Conservation (phyloP, 805 yeast genomes). For the Millerago galiae region DNA sequence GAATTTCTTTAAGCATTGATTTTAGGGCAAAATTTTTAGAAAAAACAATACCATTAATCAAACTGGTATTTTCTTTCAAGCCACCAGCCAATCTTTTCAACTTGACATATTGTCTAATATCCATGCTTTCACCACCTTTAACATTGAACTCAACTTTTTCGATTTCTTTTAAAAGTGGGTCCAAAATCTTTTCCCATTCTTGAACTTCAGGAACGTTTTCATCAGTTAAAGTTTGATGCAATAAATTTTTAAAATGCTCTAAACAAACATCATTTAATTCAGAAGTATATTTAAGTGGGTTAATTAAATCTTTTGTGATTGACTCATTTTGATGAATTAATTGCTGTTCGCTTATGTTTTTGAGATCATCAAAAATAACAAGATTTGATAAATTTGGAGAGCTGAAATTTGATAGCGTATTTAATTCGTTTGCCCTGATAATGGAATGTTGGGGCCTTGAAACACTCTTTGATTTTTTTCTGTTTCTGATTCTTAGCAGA, state of each 20-base stretch:
- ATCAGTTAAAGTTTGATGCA: slow-evolving; percentile 57
- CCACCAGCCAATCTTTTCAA: slow-evolving; percentile 84
- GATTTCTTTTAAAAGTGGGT: slow-evolving; percentile 45
- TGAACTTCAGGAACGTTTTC: slow-evolving; percentile 44
- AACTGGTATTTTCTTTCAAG: slow-evolving; percentile 46
- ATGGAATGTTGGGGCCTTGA: slow-evolving; percentile 13
- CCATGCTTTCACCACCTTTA: slow-evolving; percentile 65
- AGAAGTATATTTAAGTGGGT: slow-evolving; percentile 8
- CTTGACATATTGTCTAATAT: slow-evolving; percentile 83
- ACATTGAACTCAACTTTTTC: slow-evolving; percentile 55
- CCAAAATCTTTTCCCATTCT: slow-evolving; percentile 55
- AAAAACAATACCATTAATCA: slow-evolving; percentile 75
- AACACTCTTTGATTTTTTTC: slow-evolving; percentile 39
- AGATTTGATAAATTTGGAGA: slow-evolving; percentile 27
- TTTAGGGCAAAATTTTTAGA: slow-evolving; percentile 78
- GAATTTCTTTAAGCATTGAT: slow-evolving; percentile 60
- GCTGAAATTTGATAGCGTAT: slow-evolving; percentile 12
- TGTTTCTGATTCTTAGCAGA: slow-evolving; percentile 49
- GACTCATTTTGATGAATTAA: neutral
- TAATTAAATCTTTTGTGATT: neutral
- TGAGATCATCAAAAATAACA: slow-evolving; percentile 9
- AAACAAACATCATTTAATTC: slow-evolving; percentile 31
- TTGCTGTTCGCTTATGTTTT: too few relatives aligned
- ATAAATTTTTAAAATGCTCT: slow-evolving; percentile 41
- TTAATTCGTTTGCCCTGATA: slow-evolving; percentile 9